Evolutionary conservation across 768 basidiomycete species (phyloP).

Genomic region (Tricholoma bakamatsutake): DNA sequence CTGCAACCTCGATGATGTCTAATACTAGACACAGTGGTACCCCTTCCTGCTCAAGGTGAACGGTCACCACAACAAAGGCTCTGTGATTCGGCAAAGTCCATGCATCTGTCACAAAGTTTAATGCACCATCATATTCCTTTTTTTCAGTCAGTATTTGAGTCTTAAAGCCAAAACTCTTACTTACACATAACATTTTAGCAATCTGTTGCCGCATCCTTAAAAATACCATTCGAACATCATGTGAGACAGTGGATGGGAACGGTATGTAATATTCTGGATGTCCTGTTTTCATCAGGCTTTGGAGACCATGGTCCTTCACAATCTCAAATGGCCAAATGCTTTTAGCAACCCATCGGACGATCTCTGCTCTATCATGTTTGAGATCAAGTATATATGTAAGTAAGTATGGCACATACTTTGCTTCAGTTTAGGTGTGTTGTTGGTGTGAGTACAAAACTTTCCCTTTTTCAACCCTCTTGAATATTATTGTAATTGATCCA

Average conservation of each 20-base stretch:
- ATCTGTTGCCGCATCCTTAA: slow-evolving; percentile 10
- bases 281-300: too few relatives aligned
- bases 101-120: slow-evolving; percentile 27
- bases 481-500: background rate
- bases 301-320: too few relatives aligned
- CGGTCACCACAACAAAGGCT: slow-evolving; percentile 21
- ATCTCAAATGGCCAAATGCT: background rate
- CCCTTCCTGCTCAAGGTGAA: slow-evolving; percentile 24
- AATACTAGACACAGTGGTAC: slow-evolving; percentile 18
- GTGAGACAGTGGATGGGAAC: slow-evolving; percentile 19
- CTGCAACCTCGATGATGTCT: slow-evolving; percentile 28
- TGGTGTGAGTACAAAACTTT: background rate
- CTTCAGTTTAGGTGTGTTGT: background rate
- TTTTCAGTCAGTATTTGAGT: background rate
- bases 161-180: background rate
- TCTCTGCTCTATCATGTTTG: background rate
- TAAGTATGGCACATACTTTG: background rate
- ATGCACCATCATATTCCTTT: slow-evolving; percentile 21
- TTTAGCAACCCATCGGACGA: background rate
- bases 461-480: too few relatives aligned
- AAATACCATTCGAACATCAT: slow-evolving; percentile 27
- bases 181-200: slow-evolving; percentile 20
- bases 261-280: too few relatives aligned
- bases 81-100: slow-evolving; percentile 32
- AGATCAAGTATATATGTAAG: background rate